phyloP scores from a whole-genome alignment of 2,329 filamentous ascomycete genomes.

The Penicillium sclerotigenum region DNA sequence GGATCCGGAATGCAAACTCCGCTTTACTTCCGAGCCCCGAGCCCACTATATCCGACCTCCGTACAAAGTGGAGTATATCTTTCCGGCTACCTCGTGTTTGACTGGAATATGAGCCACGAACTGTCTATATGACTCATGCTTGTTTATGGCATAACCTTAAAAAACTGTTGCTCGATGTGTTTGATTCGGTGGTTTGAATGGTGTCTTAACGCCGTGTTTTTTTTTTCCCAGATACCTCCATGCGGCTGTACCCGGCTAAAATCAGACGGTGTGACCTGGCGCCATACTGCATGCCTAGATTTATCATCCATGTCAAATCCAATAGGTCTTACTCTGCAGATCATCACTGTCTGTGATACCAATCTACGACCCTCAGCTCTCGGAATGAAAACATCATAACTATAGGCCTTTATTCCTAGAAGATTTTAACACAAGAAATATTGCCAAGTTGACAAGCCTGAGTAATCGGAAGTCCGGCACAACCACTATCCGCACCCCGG shows the following conservation, averaged over 20 bases:
- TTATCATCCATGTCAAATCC: neutral
- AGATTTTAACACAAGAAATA: constrained; percentile 1
- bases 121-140: constrained; percentile 16
- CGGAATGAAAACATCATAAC: neutral
- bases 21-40: constrained; percentile 6
- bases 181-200: neutral
- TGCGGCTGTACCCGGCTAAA: neutral
- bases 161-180: neutral
- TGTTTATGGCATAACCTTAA: neutral
- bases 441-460: constrained; percentile 6
- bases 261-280: constrained; percentile 4
- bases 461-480: constrained; percentile 18
- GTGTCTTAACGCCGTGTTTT: neutral
- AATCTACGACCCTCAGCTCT: neutral
- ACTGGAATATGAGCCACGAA: neutral
- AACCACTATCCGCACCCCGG: constrained; percentile 11
- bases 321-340: neutral
- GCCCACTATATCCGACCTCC: neutral
- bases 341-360: no score
- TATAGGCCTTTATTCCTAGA: neutral
- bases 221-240: neutral
- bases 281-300: neutral
- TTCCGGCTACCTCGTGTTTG: constrained; percentile 9
- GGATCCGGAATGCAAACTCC: constrained; percentile 14
- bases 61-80: neutral